Conservation (phyloP, 2,329 filamentous ascomycete genomes). For the Trichoderma sp. region DNA sequence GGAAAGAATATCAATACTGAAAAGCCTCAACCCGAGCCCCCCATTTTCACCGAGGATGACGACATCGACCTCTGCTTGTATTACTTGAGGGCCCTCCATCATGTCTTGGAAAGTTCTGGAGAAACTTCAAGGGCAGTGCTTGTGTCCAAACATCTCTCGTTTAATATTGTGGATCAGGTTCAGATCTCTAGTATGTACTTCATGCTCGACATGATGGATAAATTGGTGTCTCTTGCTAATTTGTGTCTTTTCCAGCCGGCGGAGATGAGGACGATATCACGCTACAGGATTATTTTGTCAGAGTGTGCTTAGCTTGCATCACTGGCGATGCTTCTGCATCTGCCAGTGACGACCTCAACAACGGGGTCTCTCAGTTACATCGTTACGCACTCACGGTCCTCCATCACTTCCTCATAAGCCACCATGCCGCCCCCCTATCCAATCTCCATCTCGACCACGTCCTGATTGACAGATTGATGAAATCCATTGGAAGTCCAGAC, state of each 20-base stretch:
- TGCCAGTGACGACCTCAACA: constrained; percentile 28
- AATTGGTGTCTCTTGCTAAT: constrained; percentile 23
- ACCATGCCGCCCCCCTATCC: constrained; percentile 56
- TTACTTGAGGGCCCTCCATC: constrained; percentile 70
- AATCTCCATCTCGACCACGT: constrained; percentile 66
- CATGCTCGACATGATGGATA: background rate
- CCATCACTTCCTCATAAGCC: constrained; percentile 64
- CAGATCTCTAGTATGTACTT: constrained; percentile 49
- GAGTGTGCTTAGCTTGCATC: constrained; percentile 63
- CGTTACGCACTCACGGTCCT: constrained; percentile 67
- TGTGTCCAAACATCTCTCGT: constrained; percentile 52
- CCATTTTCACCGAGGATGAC: constrained; percentile 50
- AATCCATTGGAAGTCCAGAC: constrained; percentile 59
- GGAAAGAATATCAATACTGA: constrained; percentile 22
- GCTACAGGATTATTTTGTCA: constrained; percentile 66
- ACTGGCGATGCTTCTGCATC: constrained; percentile 26
- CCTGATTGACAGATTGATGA: constrained; percentile 65
- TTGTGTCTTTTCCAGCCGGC: constrained; percentile 39
- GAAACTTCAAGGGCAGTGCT: constrained; percentile 69
- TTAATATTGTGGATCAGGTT: constrained; percentile 26
- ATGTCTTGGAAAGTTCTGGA: constrained; percentile 64
- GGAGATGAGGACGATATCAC: constrained; percentile 54
- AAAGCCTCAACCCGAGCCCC: constrained; percentile 6
- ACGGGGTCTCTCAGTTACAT: constrained; percentile 63
- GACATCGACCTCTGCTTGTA: constrained; percentile 77